Base-by-base conservation (phyloP, 1,139 yeast genomes). In the Scheffersomyces parashehatae region DNA sequence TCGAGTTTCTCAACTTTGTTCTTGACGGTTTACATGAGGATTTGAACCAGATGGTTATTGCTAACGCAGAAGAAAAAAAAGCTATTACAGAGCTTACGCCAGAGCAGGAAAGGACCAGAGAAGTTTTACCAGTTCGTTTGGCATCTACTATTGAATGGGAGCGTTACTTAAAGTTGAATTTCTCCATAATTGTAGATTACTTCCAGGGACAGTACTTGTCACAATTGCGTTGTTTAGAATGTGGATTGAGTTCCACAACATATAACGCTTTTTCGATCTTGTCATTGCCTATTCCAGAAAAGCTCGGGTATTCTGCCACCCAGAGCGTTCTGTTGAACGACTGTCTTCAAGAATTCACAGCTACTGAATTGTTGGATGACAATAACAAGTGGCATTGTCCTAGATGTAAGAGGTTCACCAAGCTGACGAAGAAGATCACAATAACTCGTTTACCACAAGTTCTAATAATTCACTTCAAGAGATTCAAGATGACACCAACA, bases 101-200 rank as follows among this genome's bases (percentile, higher is more conserved):
- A 9, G 83, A 81, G 43, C 96, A 91, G 50, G 97, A 91, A 58
- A 74, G 74, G 38, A 70, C 79, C 14, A 73, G 97, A 40, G 98
- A 93, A 59, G 65, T 69, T 26, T 65, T 89, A 58, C 88, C 96
- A 1, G 77, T 90, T 5, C 75, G 97, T 48, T 74, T 88, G 34
- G 98, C 97, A 0, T 85, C 97, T 0, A 83, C 96, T 0, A 85
- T 90, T 40, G 98, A 93, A 63, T 93, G 99, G 99, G 97, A 89
- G 59, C 74, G 96, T 47, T 90, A 89, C 60, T 70, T 89, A 43
- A 86, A 86, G 46, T 80, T 91, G 28, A 93, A 93, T 61, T 85
- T 87, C 54, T 90, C 97, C 31, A 79, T 87, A 1, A 78, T 93
- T 28, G 96, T 89, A 3, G 95, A 88, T 57, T 79, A 83, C 43